phyloP scores from a whole-genome alignment of 2,329 filamentous ascomycete species.

The Fusarium sulawesiense region DNA sequence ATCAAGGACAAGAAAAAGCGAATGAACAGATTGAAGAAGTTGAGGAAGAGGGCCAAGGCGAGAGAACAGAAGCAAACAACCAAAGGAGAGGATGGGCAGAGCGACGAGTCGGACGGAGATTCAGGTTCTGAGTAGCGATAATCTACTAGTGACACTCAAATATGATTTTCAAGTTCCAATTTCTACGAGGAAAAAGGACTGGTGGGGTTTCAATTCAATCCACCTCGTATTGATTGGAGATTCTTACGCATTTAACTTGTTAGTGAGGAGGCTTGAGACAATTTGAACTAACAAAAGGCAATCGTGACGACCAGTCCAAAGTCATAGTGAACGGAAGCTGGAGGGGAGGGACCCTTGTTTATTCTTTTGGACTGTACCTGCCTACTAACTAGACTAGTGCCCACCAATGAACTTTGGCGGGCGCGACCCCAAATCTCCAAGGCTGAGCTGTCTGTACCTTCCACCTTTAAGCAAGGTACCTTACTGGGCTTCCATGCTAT shows the following conservation, averaged over 20 bases:
- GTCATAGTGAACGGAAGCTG: neutral
- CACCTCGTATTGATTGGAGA: neutral
- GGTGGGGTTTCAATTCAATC: neutral
- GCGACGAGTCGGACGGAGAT: slow-evolving; percentile 31
- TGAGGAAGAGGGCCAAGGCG: slow-evolving; percentile 68
- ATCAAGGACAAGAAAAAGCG: slow-evolving; percentile 71
- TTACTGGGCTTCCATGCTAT: neutral
- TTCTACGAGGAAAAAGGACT: neutral
- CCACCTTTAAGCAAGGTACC: slow-evolving; percentile 1
- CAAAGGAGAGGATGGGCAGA: slow-evolving; percentile 33
- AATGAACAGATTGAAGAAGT: slow-evolving; percentile 69
- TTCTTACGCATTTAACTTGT: neutral
- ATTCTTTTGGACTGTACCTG: slow-evolving; percentile 7
- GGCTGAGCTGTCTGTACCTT: slow-evolving; percentile 18
- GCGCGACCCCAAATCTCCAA: slow-evolving; percentile 27
- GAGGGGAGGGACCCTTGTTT: slow-evolving; percentile 1
- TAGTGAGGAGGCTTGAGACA: neutral
- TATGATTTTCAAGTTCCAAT: neutral
- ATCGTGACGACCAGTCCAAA: slow-evolving; percentile 10
- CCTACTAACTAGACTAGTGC: neutral
- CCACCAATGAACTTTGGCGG: slow-evolving; percentile 41
- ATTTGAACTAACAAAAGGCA: neutral
- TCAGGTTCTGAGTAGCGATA: slow-evolving; percentile 30
- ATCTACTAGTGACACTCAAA: neutral
- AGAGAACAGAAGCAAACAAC: slow-evolving; percentile 61